Conservation (phyloP, 345 rosid species). For the Conringia planisiliqua region DNA sequence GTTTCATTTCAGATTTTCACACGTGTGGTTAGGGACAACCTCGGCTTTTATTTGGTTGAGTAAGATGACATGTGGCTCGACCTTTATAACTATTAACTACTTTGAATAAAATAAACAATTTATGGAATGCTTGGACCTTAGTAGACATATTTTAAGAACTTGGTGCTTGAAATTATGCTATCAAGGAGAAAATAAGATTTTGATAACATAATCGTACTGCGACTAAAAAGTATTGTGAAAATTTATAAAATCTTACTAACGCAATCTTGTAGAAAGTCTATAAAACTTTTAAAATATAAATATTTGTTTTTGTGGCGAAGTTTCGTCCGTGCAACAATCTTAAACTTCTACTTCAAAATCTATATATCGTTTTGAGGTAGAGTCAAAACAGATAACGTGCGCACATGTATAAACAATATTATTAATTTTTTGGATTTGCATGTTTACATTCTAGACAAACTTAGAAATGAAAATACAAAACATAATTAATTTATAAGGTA, state of each 20-base stretch:
- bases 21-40: conserved; percentile 28
- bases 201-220: not conserved
- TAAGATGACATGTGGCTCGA: not conserved
- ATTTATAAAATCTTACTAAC: not conserved
- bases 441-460: not conserved
- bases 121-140: not conserved
- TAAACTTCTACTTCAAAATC: not conserved
- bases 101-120: conserved; percentile 8
- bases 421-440: not conserved
- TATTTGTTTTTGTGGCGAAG: not conserved
- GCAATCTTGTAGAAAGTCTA: not conserved
- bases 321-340: not conserved
- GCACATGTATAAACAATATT: not conserved
- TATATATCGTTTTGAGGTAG: not conserved
- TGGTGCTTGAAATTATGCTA: not conserved
- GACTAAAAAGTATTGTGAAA: no score
- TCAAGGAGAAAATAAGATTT: not conserved
- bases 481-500: not conserved
- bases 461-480: not conserved
- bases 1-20: not conserved
- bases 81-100: not conserved
- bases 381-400: not conserved
- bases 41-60: conserved; percentile 7
- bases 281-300: not conserved
- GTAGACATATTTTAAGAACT: not conserved